Percentiles rank a stretch among this genome's conserved stretches.
Conservation (phyloP, 208 protist species). For the Leishmania major region DNA sequence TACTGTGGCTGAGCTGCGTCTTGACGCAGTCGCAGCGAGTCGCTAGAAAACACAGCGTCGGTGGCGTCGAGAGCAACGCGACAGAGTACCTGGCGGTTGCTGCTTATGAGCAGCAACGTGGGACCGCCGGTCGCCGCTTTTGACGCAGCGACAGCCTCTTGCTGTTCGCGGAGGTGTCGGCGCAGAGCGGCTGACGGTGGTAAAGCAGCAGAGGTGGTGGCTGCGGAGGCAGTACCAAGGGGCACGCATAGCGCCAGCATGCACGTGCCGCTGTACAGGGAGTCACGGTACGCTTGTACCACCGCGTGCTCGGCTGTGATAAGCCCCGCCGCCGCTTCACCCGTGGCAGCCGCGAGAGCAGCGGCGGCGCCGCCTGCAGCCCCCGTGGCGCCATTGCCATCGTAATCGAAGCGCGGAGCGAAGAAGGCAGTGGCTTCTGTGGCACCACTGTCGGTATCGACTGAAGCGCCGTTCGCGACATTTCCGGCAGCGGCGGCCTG, state of each 20-base stretch:
- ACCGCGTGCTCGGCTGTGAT: slow-evolving; percentile 49
- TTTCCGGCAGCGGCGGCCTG: not conserved
- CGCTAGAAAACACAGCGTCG: slow-evolving; percentile 7
- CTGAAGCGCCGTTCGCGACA: not conserved
- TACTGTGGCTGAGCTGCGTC: slow-evolving; percentile 19
- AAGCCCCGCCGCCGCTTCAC: slow-evolving; percentile 1
- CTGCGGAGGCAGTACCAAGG: slow-evolving; percentile 12
- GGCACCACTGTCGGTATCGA: not conserved
- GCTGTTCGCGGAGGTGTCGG: not conserved
- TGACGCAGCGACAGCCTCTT: slow-evolving; percentile 1
- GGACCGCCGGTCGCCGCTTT: not conserved
- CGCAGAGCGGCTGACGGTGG: slow-evolving; percentile 7
- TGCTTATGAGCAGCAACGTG: slow-evolving; percentile 21
- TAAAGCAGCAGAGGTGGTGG: not conserved
- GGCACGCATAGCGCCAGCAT: slow-evolving; percentile 62
- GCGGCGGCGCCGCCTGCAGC: not conserved
- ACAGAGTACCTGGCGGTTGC: slow-evolving; percentile 30
- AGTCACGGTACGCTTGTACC: slow-evolving; percentile 56
- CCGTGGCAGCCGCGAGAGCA: not conserved
- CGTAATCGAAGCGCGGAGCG: slow-evolving; percentile 8
- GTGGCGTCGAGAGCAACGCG: slow-evolving; percentile 15
- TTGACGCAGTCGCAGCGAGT: slow-evolving; percentile 19
- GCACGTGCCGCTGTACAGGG: slow-evolving; percentile 43
- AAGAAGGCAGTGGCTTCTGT: slow-evolving; percentile 1
- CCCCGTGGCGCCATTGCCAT: not conserved